Evolutionary conservation across 768 basidiomycete genomes (phyloP).

Genomic region (Hypholoma fasciculare): DNA sequence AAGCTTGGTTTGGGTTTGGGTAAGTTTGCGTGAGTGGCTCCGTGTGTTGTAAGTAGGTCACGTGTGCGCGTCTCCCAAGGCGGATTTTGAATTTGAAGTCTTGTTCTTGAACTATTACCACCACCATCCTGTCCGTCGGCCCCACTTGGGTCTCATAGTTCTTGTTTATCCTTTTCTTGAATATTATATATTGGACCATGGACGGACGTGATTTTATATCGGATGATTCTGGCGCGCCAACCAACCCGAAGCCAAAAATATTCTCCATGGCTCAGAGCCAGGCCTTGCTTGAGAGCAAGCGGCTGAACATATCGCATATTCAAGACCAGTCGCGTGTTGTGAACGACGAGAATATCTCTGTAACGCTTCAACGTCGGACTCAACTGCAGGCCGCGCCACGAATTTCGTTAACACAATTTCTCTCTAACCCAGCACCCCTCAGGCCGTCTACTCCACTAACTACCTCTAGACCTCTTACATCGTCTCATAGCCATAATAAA

Average conservation of each 20-base stretch:
- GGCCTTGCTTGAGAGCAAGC: conserved; percentile 1
- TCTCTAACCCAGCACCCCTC: background rate
- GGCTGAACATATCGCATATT: conserved; percentile 1
- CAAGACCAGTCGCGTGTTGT: background rate
- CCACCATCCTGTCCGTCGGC: no score
- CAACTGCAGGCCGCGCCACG: background rate
- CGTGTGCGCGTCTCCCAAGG: no score
- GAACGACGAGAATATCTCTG: background rate
- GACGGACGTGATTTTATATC: background rate
- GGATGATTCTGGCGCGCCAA: background rate
- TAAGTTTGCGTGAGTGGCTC: no score
- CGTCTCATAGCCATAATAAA: no score
- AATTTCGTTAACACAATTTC: conserved; percentile 10
- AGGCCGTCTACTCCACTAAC: conserved; percentile 2
- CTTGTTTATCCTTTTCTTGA: conserved; percentile 1
- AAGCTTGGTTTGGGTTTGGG: no score
- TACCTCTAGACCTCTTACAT: background rate
- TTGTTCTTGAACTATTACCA: no score
- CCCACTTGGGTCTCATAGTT: no score
- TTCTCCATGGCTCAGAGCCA: conserved; percentile 4
- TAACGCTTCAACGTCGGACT: background rate
- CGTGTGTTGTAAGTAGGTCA: no score
- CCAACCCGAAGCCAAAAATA: background rate
- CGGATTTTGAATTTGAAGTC: no score
- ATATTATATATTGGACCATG: conserved; percentile 1